Conservation (phyloP, 1,284 basidiomycete species). For the Fomitiporia mediterranea region DNA sequence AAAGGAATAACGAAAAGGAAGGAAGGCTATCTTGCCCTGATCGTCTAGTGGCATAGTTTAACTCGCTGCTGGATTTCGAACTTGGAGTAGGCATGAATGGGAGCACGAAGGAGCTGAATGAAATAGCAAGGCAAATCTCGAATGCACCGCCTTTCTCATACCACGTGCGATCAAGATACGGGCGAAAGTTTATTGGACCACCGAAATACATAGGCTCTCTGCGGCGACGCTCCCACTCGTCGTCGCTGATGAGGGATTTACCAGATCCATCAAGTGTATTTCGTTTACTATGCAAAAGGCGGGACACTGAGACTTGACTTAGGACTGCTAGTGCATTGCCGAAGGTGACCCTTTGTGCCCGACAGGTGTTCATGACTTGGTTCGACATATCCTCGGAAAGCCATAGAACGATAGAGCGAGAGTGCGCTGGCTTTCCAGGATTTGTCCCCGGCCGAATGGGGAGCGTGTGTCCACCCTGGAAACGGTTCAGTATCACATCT, state of each 20-base stretch:
- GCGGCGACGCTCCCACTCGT: constrained; percentile 51
- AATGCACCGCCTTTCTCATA: constrained; percentile 39
- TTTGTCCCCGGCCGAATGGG: constrained; percentile 32
- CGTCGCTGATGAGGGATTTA: constrained; percentile 32
- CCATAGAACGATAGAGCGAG: constrained; percentile 25
- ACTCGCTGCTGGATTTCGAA: not conserved
- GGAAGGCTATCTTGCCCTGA: constrained; percentile 26
- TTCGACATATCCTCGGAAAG: constrained; percentile 30
- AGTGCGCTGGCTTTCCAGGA: constrained; percentile 34
- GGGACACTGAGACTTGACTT: constrained; percentile 50
- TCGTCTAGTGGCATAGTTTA: not conserved
- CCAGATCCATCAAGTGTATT: constrained; percentile 31
- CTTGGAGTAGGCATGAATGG: constrained; percentile 49
- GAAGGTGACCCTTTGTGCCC: constrained; percentile 41
- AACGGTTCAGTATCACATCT: not conserved
- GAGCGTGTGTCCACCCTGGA: constrained; percentile 55
- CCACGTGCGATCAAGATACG: constrained; percentile 49
- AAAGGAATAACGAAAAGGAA: constrained; percentile 38
- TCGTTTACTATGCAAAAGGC: constrained; percentile 45
- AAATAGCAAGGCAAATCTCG: constrained; percentile 42
- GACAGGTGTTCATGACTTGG: constrained; percentile 36
- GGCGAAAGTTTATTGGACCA: constrained; percentile 50
- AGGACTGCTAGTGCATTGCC: constrained; percentile 47
- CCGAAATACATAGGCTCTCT: constrained; percentile 46
- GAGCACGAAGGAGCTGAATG: constrained; percentile 40